A percentile compares a stretch with the other conserved stretches of the same genome.
These are phyloP conservation scores for Hypsizygus marmoreus DNA, from an alignment of 768 basidiomycete species.

Conservation along the genomic window DNA sequence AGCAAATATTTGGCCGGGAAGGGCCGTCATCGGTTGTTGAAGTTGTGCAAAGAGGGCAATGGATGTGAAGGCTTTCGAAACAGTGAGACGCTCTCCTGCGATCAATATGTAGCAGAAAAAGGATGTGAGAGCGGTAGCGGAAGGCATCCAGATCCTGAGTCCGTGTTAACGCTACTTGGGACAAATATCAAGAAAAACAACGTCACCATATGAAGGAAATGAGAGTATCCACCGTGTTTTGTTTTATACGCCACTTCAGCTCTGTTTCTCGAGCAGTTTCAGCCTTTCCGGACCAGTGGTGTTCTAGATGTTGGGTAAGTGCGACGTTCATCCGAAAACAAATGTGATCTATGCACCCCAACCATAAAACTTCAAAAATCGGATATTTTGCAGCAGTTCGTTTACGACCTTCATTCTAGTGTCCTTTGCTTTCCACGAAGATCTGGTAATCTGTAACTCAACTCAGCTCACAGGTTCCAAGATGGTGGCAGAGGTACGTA, in stretches of 20 bases:
- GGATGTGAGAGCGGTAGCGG: constrained; percentile 61
- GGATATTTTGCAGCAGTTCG: constrained; percentile 74
- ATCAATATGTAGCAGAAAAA: constrained; percentile 72
- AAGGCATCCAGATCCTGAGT: constrained; percentile 77
- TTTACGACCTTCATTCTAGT: constrained; percentile 70
- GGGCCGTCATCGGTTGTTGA: constrained; percentile 63
- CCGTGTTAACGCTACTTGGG: too few species aligned
- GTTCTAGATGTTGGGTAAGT: constrained; percentile 40
- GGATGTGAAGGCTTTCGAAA: constrained; percentile 80
- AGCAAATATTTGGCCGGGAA: constrained; percentile 66
- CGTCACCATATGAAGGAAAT: constrained; percentile 72
- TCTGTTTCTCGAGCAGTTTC: constrained; percentile 59
- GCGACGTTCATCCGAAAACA: too few species aligned
- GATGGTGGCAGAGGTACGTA: constrained; percentile 30
- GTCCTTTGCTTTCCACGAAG: constrained; percentile 67
- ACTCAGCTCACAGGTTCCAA: neutral
- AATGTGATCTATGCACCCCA: constrained; percentile 50
- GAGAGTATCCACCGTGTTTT: constrained; percentile 58
- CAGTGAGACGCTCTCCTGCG: constrained; percentile 65
- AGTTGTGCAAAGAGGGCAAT: constrained; percentile 76
- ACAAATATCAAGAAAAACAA: constrained; percentile 8
- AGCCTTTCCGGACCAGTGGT: constrained; percentile 59
- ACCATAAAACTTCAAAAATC: constrained; percentile 75
- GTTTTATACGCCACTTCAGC: constrained; percentile 66
- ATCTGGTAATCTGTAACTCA: constrained; percentile 48